These are phyloP conservation scores for Talaromyces trachyspermus DNA, from an alignment of 495 filamentous ascomycete genomes.

Conservation along the genomic window DNA sequence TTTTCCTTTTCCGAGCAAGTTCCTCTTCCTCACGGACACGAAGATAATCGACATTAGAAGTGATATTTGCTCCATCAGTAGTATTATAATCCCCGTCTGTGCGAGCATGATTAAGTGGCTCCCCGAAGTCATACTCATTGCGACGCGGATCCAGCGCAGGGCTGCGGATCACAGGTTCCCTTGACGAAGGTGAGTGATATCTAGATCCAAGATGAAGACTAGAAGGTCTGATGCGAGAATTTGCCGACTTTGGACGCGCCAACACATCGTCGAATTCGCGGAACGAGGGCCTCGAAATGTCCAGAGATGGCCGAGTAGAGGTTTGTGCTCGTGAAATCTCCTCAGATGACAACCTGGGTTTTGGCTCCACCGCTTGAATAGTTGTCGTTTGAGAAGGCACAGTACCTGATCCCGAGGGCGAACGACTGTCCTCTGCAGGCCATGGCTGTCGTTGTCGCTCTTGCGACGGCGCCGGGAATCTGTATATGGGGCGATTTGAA, in stretches of 20 bases:
- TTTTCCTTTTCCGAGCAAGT: conserved; percentile 62
- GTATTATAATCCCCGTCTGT: conserved; percentile 30
- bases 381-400: conserved; percentile 25
- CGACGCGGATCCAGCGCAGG: conserved; percentile 32
- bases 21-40: conserved; percentile 70
- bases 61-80: conserved; percentile 53
- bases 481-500: conserved; percentile 48
- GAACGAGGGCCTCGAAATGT: conserved; percentile 59
- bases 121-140: conserved; percentile 31
- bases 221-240: conserved; percentile 54
- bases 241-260: conserved; percentile 56
- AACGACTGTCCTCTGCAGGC: conserved; percentile 25
- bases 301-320: conserved; percentile 75
- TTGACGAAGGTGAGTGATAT: conserved; percentile 53
- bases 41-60: conserved; percentile 83
- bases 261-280: conserved; percentile 52
- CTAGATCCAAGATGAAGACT: conserved; percentile 78
- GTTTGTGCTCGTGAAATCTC: conserved; percentile 45
- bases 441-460: conserved; percentile 44
- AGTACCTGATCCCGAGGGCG: conserved; percentile 17
- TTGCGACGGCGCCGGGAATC: conserved; percentile 50
- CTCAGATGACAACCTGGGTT: conserved; percentile 43
- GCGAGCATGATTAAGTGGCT: conserved; percentile 27
- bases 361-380: conserved; percentile 32
- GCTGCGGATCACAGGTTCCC: conserved; percentile 48